These are phyloP conservation scores for Sphagnum fallax DNA, from an alignment of 228 moss, liverwort and hornwort genomes.

Conservation along the genomic window DNA sequence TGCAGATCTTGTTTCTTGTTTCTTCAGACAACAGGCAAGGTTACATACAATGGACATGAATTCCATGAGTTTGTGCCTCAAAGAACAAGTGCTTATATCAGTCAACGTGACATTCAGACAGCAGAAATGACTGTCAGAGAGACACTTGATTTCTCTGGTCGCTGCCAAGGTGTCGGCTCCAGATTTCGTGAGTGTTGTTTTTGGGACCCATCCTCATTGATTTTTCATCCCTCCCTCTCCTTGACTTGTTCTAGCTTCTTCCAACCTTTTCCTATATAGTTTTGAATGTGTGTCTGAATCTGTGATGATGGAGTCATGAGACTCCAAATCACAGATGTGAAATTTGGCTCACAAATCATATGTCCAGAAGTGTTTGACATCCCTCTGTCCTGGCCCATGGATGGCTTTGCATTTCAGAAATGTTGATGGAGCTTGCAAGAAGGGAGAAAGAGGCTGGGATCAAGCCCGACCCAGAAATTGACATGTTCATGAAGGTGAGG, in stretches of 20 bases:
- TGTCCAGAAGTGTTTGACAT: too few relatives aligned
- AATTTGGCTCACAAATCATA: too few relatives aligned
- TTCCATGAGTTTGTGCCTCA: constrained; percentile 71
- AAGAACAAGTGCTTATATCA: constrained; percentile 70
- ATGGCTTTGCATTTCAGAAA: constrained; percentile 25
- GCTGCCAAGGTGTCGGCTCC: constrained; percentile 76
- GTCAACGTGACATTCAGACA: constrained; percentile 69
- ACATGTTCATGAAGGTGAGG: constrained; percentile 80
- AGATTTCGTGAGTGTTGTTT: constrained; percentile 40
- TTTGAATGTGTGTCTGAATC: too few relatives aligned
- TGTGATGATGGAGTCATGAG: too few relatives aligned
- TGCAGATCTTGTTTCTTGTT: neutral
- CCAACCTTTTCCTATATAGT: too few relatives aligned
- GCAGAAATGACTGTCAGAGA: constrained; percentile 79
- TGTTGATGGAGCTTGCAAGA: constrained; percentile 72
- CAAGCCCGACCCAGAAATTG: constrained; percentile 81
- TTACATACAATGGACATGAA: constrained; percentile 78
- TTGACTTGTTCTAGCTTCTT: too few relatives aligned
- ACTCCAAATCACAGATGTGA: too few relatives aligned
- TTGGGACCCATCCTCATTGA: too few relatives aligned
- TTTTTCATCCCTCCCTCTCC: too few relatives aligned
- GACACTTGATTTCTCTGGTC: constrained; percentile 72
- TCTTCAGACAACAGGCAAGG: constrained; percentile 25
- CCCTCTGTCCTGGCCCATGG: too few relatives aligned
- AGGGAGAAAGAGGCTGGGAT: constrained; percentile 79